Percentiles rank a stretch among this genome's conserved stretches.
phyloP scores from a whole-genome alignment of 805 yeast genomes.

The Metschnikowia drakensbergensis region DNA sequence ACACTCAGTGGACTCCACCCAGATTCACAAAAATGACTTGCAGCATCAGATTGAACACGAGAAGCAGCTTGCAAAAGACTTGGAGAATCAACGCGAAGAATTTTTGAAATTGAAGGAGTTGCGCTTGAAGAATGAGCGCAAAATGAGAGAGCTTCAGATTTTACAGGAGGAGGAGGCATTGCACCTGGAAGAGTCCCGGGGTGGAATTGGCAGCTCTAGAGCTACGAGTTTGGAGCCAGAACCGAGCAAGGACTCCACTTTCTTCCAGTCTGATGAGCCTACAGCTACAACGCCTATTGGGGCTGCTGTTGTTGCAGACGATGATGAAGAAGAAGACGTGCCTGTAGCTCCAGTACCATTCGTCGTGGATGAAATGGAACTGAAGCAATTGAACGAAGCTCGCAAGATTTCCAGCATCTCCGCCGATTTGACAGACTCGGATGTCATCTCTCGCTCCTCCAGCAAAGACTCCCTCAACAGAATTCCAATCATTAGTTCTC shows the following conservation, averaged over 20 bases:
- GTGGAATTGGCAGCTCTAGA: neutral
- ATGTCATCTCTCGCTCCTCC: slow-evolving; percentile 1
- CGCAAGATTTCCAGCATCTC: neutral
- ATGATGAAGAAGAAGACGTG: slow-evolving; percentile 21
- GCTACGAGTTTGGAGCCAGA: neutral
- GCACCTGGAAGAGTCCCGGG: slow-evolving; percentile 1
- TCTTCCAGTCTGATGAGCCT: neutral
- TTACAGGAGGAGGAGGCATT: slow-evolving; percentile 15
- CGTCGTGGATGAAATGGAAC: slow-evolving; percentile 24
- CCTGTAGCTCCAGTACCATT: slow-evolving; percentile 18
- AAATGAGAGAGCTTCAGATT: slow-evolving; percentile 18
- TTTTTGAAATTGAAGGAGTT: slow-evolving; percentile 30
- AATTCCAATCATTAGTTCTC: slow-evolving; percentile 4
- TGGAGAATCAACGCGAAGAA: slow-evolving; percentile 37
- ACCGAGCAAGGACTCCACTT: neutral
- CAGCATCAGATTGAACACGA: slow-evolving; percentile 39
- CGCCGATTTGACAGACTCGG: neutral
- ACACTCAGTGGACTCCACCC: slow-evolving; percentile 1
- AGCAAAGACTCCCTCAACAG: slow-evolving; percentile 5
- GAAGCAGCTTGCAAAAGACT: slow-evolving; percentile 32
- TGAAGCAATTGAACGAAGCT: slow-evolving; percentile 10
- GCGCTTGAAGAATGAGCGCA: slow-evolving; percentile 28
- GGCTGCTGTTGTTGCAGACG: slow-evolving; percentile 3
- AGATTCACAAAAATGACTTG: slow-evolving; percentile 22
- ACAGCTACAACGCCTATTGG: neutral